Evolutionary conservation across 2,329 filamentous ascomycete species (phyloP).

Genomic region (Talaromyces sp.): DNA sequence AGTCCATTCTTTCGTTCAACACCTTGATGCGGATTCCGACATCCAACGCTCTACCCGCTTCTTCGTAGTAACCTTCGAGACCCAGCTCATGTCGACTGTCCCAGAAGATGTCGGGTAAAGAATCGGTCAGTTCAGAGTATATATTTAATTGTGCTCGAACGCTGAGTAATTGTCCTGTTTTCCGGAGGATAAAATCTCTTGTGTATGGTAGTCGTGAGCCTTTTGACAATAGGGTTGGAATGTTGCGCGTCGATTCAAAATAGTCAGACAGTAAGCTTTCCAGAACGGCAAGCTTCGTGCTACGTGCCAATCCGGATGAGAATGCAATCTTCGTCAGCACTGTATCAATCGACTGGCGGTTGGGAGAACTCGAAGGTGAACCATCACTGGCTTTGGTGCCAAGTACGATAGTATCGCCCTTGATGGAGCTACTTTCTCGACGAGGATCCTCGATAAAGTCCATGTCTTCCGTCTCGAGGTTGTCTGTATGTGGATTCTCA

Average conservation of each 20-base stretch:
- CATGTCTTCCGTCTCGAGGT: conserved; percentile 81
- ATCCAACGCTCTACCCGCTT: conserved; percentile 84
- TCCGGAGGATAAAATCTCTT: conserved; percentile 78
- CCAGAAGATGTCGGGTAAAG: conserved; percentile 95
- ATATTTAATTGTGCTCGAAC: conserved; percentile 91
- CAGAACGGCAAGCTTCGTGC: conserved; percentile 88
- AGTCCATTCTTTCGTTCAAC: conserved; percentile 96
- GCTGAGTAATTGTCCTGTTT: conserved; percentile 86
- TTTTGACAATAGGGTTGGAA: conserved; percentile 72
- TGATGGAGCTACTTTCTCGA: conserved; percentile 71
- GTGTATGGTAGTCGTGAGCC: conserved; percentile 62
- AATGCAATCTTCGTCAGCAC: conserved; percentile 94
- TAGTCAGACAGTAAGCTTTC: conserved; percentile 80
- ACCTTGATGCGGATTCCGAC: conserved; percentile 87
- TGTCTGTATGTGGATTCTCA: conserved; percentile 66
- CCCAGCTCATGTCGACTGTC: conserved; percentile 84
- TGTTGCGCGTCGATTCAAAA: conserved; percentile 79
- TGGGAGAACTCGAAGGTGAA: conserved; percentile 21
- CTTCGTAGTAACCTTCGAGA: conserved; percentile 91
- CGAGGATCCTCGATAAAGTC: conserved; percentile 76
- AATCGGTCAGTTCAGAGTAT: conserved; percentile 94
- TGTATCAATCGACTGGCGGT: conserved; percentile 49
- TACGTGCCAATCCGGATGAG: conserved; percentile 86
- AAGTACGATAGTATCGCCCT: conserved; percentile 83
- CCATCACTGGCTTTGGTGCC: conserved; percentile 61